phyloP scores from a whole-genome alignment of 2,329 filamentous ascomycete genomes.

The Alternaria rosae region DNA sequence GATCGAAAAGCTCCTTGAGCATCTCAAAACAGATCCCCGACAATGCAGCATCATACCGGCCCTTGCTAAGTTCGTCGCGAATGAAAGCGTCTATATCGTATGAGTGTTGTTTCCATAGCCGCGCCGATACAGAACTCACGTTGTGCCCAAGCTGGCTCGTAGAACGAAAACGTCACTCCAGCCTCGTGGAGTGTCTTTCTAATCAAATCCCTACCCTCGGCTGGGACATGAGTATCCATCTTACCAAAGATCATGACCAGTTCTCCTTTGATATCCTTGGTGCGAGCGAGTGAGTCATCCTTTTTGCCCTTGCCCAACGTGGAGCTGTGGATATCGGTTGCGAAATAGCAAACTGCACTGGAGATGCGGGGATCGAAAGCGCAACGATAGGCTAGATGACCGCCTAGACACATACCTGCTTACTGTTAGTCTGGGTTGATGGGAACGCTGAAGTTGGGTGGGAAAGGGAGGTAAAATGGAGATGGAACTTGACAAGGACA shows the following conservation, averaged over 20 bases:
- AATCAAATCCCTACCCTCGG: constrained; percentile 82
- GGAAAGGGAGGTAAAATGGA: too few relatives aligned
- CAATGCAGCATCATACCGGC: constrained; percentile 88
- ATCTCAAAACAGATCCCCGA: constrained; percentile 91
- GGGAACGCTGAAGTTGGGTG: background rate
- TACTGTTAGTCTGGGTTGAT: background rate
- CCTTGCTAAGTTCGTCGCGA: constrained; percentile 89
- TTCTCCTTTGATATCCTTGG: constrained; percentile 76
- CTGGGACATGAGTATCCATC: constrained; percentile 87
- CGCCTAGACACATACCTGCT: constrained; percentile 82
- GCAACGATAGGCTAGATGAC: constrained; percentile 79
- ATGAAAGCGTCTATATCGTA: constrained; percentile 77
- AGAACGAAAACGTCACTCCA: constrained; percentile 78
- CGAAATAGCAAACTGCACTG: constrained; percentile 87
- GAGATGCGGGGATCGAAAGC: constrained; percentile 78
- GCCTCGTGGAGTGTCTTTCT: constrained; percentile 80
- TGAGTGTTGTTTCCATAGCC: background rate
- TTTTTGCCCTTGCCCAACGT: constrained; percentile 74
- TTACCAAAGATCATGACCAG: constrained; percentile 91
- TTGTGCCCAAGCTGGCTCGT: constrained; percentile 92
- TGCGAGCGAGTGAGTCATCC: constrained; percentile 68
- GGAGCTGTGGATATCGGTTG: constrained; percentile 84
- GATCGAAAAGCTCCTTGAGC: constrained; percentile 82
- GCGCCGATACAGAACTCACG: constrained; percentile 57
- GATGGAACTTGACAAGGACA: background rate